Percentiles rank a stretch among this genome's conserved stretches.
Conservation (phyloP, 2,329 filamentous ascomycete species). For the Pseudovirgaria hyperparasitica region DNA sequence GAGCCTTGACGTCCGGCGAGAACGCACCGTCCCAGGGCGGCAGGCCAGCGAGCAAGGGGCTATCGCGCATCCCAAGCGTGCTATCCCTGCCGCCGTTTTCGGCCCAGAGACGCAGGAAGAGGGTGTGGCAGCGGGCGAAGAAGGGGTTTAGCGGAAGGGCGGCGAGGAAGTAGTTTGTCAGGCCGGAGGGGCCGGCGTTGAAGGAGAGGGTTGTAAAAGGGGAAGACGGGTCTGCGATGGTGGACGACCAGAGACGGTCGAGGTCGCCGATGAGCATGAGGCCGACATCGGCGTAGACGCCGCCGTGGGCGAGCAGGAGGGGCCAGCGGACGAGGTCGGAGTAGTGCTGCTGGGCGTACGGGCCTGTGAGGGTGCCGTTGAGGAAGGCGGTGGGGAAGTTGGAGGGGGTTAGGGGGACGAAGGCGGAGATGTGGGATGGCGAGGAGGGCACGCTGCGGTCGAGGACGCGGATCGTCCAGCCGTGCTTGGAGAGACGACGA, state of each 20-base stretch:
- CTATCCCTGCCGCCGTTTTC: constrained; percentile 30
- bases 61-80: constrained; percentile 39
- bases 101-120: constrained; percentile 41
- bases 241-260: constrained; percentile 39
- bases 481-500: constrained; percentile 36
- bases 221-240: constrained; percentile 33
- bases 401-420: constrained; percentile 35
- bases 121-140: constrained; percentile 35
- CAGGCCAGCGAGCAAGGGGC: constrained; percentile 33
- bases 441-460: constrained; percentile 33
- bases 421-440: constrained; percentile 35
- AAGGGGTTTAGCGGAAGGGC: constrained; percentile 33
- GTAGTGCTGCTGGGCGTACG: constrained; percentile 40
- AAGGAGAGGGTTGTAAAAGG: no score
- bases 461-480: constrained; percentile 42
- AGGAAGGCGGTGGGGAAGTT: constrained; percentile 34
- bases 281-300: constrained; percentile 46
- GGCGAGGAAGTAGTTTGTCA: constrained; percentile 41
- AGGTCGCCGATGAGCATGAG: constrained; percentile 45
- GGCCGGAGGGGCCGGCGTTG: constrained; percentile 23
- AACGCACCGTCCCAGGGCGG: constrained; percentile 16
- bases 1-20: constrained; percentile 27
- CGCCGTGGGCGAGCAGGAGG: constrained; percentile 43
- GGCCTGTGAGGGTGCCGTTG: constrained; percentile 36
- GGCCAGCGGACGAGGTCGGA: constrained; percentile 48